Percentiles rank a stretch among this genome's conserved stretches.
Evolutionary conservation across 2,329 filamentous ascomycete genomes (phyloP).

Genomic region (Alternaria postmessia): DNA sequence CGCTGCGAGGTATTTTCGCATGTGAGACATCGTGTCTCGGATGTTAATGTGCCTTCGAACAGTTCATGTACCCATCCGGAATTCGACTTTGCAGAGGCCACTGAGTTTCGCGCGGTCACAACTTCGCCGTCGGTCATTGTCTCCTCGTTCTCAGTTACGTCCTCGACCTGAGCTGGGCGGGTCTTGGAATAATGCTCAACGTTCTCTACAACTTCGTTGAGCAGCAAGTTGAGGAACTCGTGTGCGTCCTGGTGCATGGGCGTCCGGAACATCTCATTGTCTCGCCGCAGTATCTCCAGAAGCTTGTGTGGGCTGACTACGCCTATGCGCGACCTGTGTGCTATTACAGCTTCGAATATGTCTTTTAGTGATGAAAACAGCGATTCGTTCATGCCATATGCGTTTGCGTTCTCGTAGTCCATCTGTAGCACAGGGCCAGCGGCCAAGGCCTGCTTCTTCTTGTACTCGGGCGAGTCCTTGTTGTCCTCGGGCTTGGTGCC

Average conservation of each 20-base stretch:
- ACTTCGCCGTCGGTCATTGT: constrained; percentile 28
- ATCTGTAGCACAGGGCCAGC: constrained; percentile 88
- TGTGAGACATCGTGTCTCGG: constrained; percentile 94
- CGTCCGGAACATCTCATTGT: constrained; percentile 97
- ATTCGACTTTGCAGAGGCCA: constrained; percentile 38
- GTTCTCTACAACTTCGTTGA: constrained; percentile 96
- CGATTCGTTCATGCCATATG: constrained; percentile 93
- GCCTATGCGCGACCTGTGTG: constrained; percentile 81
- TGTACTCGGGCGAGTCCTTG: constrained; percentile 93
- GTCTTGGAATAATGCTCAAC: constrained; percentile 86
- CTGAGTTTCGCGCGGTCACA: constrained; percentile 30
- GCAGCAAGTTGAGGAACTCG: constrained; percentile 90
- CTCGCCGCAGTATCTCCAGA: constrained; percentile 88
- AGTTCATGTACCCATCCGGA: constrained; percentile 92
- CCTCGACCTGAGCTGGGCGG: constrained; percentile 55
- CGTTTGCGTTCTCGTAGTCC: constrained; percentile 77
- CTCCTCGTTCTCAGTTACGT: constrained; percentile 31
- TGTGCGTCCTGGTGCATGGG: constrained; percentile 99
- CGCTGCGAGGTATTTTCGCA: constrained; percentile 95
- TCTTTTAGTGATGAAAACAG: constrained; percentile 95
- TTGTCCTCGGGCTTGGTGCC: constrained; percentile 84
- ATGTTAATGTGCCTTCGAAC: constrained; percentile 93
- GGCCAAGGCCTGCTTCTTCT: constrained; percentile 93
- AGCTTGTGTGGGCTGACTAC: constrained; percentile 93
- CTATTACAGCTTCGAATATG: constrained; percentile 90